Base-by-base conservation (phyloP, 495 filamentous ascomycete genomes). In the Tirmania nivea region DNA sequence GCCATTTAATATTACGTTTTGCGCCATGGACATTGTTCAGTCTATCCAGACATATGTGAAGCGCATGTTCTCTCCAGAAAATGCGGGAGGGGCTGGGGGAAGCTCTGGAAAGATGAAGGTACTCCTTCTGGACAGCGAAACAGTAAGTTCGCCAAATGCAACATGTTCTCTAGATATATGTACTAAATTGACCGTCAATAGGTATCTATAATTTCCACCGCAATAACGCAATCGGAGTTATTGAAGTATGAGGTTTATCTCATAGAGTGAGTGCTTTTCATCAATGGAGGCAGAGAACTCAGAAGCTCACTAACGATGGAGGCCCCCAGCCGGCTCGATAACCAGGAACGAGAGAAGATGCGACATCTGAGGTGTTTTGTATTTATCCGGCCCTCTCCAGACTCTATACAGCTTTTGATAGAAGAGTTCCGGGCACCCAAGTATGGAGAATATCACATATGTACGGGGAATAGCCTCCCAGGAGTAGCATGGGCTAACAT, bases 51-150 rank as follows among this genome's bases (percentile, higher is more conserved):
- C 86, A 69, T 97, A 96, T 74, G 81, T 97, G 73, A 81, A 84
- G 65, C 94, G 89, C 78, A 95, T 97, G 82, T 79, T 95, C 66
- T 81, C 85, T 48, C 53, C 62, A 10, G 56, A 59, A 10, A 31
- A 12, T 12, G 48, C 48, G 3, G 48, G 48, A 6, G 62, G 62
- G 10, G 58, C 62, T 20, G 78, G 79, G 57, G 89, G 89, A 65
- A 75, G 84, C 45, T 82, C 86, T 11, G 78, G 85, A 36, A 96
- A 96, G 74, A 97, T 97, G 90, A 97, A 97, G 79, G 89, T 95
- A 60, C 71, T 97, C 52, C 75, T 97, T 59, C 74, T 97, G 54
- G 90, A 97, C 69, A 81, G 78, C 68, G 90, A 95, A 69, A 97
- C 90, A 64, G 84, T 84, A 69, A 65, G 78, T 74, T 60, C 53